Evolutionary conservation across 257 asterid genomes (phyloP).

Genomic region (Craterostigma plantagineum): DNA sequence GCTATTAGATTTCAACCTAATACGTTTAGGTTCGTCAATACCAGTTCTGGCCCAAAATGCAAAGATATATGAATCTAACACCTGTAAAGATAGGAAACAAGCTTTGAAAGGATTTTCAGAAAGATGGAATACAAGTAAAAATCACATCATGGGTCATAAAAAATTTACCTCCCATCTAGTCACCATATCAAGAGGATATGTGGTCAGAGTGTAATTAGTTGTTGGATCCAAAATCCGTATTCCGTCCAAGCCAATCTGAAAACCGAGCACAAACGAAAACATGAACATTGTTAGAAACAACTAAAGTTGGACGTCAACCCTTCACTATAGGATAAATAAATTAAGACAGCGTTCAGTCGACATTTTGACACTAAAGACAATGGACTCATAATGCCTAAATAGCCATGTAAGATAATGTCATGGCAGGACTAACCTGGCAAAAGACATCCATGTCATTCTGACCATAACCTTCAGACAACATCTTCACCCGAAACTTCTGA

Average conservation of each 20-base stretch:
- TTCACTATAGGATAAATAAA: slow-evolving; percentile 8
- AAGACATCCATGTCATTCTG: slow-evolving; percentile 71
- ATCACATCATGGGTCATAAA: slow-evolving; percentile 1
- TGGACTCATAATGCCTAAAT: slow-evolving; percentile 2
- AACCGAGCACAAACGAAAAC: slow-evolving; percentile 3
- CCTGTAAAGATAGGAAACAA: slow-evolving; percentile 21
- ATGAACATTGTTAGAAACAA: slow-evolving; percentile 1
- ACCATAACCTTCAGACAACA: slow-evolving; percentile 63
- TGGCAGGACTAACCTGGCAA: slow-evolving; percentile 44
- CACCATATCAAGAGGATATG: slow-evolving; percentile 53
- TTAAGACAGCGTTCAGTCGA: not conserved
- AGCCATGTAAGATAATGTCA: not conserved
- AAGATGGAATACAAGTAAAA: slow-evolving; percentile 2
- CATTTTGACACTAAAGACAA: slow-evolving; percentile 1
- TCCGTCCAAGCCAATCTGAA: slow-evolving; percentile 81
- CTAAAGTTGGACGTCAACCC: slow-evolving; percentile 4
- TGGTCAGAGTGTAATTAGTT: slow-evolving; percentile 38
- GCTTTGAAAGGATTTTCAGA: not conserved
- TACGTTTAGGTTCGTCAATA: slow-evolving; percentile 56
- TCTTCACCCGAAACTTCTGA: slow-evolving; percentile 61
- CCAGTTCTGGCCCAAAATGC: slow-evolving; percentile 78
- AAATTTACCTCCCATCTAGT: slow-evolving; percentile 60
- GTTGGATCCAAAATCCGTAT: slow-evolving; percentile 61
- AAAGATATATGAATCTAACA: slow-evolving; percentile 60
- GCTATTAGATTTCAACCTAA: slow-evolving; percentile 68